A percentile compares a stretch with the other conserved stretches of the same genome.
These are phyloP conservation scores for Candida sonorensis DNA, from an alignment of 805 yeast genomes.

Conservation along the genomic window DNA sequence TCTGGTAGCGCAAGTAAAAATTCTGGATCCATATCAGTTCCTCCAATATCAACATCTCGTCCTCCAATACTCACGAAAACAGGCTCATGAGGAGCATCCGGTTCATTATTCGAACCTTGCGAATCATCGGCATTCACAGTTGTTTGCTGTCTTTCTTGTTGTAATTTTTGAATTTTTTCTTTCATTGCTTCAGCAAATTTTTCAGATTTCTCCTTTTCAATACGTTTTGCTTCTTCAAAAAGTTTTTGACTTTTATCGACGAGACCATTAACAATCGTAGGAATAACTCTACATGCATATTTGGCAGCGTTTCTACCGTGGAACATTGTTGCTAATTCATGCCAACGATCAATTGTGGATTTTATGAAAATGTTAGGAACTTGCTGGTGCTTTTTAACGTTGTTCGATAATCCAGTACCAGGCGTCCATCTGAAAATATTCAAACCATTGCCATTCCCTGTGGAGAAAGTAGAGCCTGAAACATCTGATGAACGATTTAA, in stretches of 20 bases:
- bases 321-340: constrained; percentile 46
- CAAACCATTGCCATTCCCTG: no score
- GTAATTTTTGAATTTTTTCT: constrained; percentile 25
- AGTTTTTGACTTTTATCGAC: constrained; percentile 40
- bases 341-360: constrained; percentile 62
- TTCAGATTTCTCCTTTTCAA: constrained; percentile 21
- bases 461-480: no score
- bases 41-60: constrained; percentile 74
- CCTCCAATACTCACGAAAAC: constrained; percentile 70
- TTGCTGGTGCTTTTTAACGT: constrained; percentile 11
- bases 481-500: no score
- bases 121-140: constrained; percentile 19
- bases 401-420: constrained; percentile 6
- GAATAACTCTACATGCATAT: constrained; percentile 30
- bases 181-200: constrained; percentile 22
- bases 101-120: constrained; percentile 16
- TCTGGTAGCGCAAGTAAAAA: constrained; percentile 87
- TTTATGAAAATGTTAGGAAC: constrained; percentile 17
- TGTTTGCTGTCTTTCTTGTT: no score
- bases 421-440: constrained; percentile 15
- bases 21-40: constrained; percentile 88
- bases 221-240: constrained; percentile 24
- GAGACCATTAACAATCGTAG: constrained; percentile 39
- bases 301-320: constrained; percentile 34
- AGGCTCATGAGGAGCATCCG: constrained; percentile 31